Evolutionary conservation across 352 stramenopile species (phyloP).

Genomic region (Phytophthora meadii): DNA sequence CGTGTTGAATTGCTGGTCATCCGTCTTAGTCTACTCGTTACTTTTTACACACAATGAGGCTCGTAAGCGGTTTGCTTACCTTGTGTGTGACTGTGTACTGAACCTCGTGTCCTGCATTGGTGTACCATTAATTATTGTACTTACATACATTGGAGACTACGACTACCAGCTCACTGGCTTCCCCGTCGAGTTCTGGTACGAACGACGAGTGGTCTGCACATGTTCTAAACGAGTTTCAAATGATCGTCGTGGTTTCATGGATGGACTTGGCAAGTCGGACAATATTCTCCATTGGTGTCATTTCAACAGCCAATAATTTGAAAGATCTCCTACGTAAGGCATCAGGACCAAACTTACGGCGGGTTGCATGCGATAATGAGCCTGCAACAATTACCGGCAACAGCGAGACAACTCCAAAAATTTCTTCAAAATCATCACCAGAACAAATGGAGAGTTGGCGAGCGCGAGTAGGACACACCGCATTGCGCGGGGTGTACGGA

Average conservation of each 20-base stretch:
- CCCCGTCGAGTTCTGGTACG: conserved; percentile 32
- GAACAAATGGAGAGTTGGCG: neutral
- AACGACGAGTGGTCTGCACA: conserved; percentile 35
- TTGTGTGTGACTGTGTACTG: conserved; percentile 37
- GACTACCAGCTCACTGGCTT: conserved; percentile 23
- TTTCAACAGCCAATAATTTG: conserved; percentile 10
- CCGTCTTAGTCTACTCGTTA: conserved; percentile 22
- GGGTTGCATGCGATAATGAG: conserved; percentile 19
- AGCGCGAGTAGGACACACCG: neutral
- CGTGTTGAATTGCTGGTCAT: conserved; percentile 38
- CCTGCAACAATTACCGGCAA: neutral
- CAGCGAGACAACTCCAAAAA: neutral
- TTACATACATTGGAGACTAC: conserved; percentile 32
- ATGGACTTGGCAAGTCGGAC: conserved; percentile 26
- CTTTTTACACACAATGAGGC: conserved; percentile 19
- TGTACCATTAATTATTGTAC: conserved; percentile 24
- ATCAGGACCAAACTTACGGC: neutral
- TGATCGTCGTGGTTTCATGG: conserved; percentile 42
- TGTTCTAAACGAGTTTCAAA: conserved; percentile 36
- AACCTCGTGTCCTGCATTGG: conserved; percentile 44
- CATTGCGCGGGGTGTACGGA: conserved; percentile 7
- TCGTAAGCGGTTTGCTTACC: conserved; percentile 31
- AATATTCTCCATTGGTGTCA: conserved; percentile 25
- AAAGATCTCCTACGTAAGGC: conserved; percentile 19
- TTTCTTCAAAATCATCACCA: neutral